Base-by-base conservation (phyloP, 805 yeast species). In the Kazachstania martiniae region DNA sequence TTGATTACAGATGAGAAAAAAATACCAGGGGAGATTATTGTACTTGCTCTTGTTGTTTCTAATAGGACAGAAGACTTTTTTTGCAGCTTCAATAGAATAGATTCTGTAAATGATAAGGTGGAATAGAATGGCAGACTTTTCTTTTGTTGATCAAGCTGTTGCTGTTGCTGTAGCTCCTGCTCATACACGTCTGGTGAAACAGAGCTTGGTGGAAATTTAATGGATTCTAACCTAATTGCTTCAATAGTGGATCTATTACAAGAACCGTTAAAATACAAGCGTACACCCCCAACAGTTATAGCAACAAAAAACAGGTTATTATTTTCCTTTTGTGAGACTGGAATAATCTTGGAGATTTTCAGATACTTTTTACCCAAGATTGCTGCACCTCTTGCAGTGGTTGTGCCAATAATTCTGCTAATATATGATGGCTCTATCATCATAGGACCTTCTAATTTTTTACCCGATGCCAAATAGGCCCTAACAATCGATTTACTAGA, bases 1-100 rank as follows among this genome's bases (percentile, higher is more conserved):
- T 56, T 61, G 2, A 46, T 61, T 32, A 71, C 68, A 9, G 78
- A 81, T 25, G 83, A 78, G 38, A 87, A 66, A 47, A 76, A 87
- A 3, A 85, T 76, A n/a, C 94, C 94, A 1, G 95, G 95, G 14
- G 93, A 74, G 19, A 84, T 63, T 9, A 87, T 63, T 21, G 71
- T 66, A 17, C 81, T 66, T 8, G 74, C 62, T 25, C 69, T 62
- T 18, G 80, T 66, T 28, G 78, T 70, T 37, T 68, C 70, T 36
- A 77, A 61, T 29, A 85, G 51, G 2, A 66, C 56, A 5, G 74
- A 64, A 1, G 70, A 63, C 42, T 70, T 74, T 41, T 72, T 74
- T 51, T 81, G 64, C 14, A 74, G 68, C 37, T 63, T 69, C 21
- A 71, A 48, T 24, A 45, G 32, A 4, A 51, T 44, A 4, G 60